Evolutionary conservation across 495 filamentous ascomycete species (phyloP), one percentile per base, ranked within the genome.

Genomic region (Neurospora sp.): DNA sequence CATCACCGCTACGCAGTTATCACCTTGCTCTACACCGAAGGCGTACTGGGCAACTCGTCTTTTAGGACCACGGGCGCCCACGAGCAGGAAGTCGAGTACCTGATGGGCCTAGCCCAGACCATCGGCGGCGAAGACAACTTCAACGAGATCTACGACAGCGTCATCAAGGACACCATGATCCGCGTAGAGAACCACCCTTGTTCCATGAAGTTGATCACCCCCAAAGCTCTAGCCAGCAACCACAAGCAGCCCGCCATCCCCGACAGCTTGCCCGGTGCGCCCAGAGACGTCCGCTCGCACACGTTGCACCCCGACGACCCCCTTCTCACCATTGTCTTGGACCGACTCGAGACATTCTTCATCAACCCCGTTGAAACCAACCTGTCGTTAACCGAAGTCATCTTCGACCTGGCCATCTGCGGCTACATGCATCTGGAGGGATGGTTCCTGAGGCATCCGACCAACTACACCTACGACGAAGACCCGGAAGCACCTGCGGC

Each of bases 311-410:
- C 87, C 20, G 90, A 92, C 70, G 96, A 97, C 76, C 90, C 92
- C 5, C 84, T 99, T 20, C 85, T 97, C 39, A 87, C 87, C 73
- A 89, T 88, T 42, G 79, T 97, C 4, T 81, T 96, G 11, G 86
- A 86, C 18, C 87, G 94, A 6, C 81, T 98, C 40, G 86, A 89
- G 27, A 88, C 86, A 0, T 99, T 98, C 78, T 92, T 97, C 76
- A 88, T 91, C 7, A 98, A 99, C 79, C 89, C 93, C 20, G 89
- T 98, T 3, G 93, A 96, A 73, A 92, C 90, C 18, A 99, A 99
- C 78, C 84, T 99, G 12, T 89, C 90, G 2, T 83, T 97, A 9
- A 98, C 96, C 1, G 91, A 94, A 76, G 88, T 90, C 7, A 85
- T 99, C 18, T 88, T 94, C 72, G 92, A 93, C 73, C 85, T 98